Evolutionary conservation across 441 rosid genomes (phyloP), one percentile per base, ranked within the genome.

Genomic region (Pelargonium exstipulatum): DNA sequence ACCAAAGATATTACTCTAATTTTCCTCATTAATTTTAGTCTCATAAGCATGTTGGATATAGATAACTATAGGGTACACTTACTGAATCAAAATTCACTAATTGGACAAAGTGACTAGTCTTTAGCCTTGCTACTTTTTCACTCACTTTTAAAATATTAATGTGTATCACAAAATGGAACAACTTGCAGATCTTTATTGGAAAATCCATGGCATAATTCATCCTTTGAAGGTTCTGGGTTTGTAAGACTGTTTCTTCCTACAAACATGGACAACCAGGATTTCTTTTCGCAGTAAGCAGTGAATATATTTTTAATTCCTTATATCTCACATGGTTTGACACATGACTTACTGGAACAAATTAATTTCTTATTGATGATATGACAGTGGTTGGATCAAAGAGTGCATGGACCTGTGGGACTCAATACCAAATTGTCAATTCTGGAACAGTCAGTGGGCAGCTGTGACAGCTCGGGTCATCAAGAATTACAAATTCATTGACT

Each of bases 401-500:
- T 83, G 84, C 74, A 73, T 95, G 76, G 88, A 80, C 69, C 71
- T 90, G 72, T 95, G 99, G 99, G 95, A 92, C 83, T 83, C 96
- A 0, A 80, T 95, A 75, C 98, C 99, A 46, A 95, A 92, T 79
- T 95, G 96, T 79, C 99, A 89, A 73, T 95, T 95, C 79, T 95
- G 99, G 99, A 95, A 92, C 77, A 80, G 95, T 80, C 99, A 95
- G 74, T 95, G 99, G 99, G 74, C 90, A 74, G 94, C 92, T 81
- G 83, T 95, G 53, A 77, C 84, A 74, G 98, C 98, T 46, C 95
- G 97, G 49, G 93, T 90, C 72, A 78, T 95, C 77, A 92, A 90
- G 85, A 89, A 86, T 78, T 90, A 88, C 83, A 81, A 76, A 61
- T 86, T 73, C 84, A 80, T 92, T 73, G 85, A 87, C 76, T 92